Base-by-base conservation (phyloP, 768 basidiomycete species). In the Paxillus ammoniavirescens region DNA sequence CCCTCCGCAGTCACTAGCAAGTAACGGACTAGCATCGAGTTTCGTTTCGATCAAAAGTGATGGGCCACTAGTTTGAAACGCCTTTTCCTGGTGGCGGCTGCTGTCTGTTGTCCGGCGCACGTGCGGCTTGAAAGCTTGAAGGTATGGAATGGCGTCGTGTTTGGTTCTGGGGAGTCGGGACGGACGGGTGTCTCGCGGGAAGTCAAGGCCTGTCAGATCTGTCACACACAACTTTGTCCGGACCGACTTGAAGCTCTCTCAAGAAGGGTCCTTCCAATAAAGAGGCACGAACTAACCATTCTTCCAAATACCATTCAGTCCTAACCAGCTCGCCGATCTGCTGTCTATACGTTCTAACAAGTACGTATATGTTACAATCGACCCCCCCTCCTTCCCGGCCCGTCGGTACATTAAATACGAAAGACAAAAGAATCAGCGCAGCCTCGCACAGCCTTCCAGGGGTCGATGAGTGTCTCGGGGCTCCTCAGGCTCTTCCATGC, bases 11-110 rank as follows among this genome's bases (percentile, higher is more conserved):
- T 35, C 2, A 35, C 2, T 13, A 35, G 5, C 35, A 35, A 13
- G 26, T 26, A 26, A 26, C 26, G 5, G 26, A 12, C 12, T 14
- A 35, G 10, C 12, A 13, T 12, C 12, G 35, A 1, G 12, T 35
- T 13, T 12, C 12, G 10, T 35, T 30, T 49, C 49, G 47, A 63
- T 63, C 62, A 62, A 54, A 2, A 61, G 2, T 48, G 54, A 50
- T 53, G 47, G 49, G 33, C 44, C 52, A 55, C 44, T 28, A 31
- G 18, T 23, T 48, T 21, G 36, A 52, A 41, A 40, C 54, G 1
- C 10, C 14, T 1, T 17, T 17, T 8, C 2, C 35, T 35, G 35
- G 12, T 0, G 35, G 12, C 12, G 5, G 33, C 12, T 8, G 31
- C 31, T 10, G 31, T 33, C 31, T 7, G 31, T 33, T 33, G 33